Conservation (phyloP, 1,284 basidiomycete species). For the Abortiporus biennis region DNA sequence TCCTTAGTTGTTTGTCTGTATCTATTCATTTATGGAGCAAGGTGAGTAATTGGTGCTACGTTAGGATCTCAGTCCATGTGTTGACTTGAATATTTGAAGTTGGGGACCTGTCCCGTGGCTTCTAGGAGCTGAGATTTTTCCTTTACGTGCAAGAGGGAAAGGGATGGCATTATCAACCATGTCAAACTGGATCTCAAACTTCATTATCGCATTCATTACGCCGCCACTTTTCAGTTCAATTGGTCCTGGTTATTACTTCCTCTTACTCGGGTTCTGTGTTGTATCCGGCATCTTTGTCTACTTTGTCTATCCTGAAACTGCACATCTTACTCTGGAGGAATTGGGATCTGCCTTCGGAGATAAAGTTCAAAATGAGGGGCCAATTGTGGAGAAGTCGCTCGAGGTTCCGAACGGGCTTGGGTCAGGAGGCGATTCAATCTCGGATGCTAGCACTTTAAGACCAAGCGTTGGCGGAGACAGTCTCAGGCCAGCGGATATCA, state of each 20-base stretch:
- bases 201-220: conserved; percentile 47
- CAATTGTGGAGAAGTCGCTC: background rate
- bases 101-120: conserved; percentile 66
- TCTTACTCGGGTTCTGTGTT: conserved; percentile 38
- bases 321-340: conserved; percentile 40
- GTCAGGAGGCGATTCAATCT: background rate
- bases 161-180: conserved; percentile 61
- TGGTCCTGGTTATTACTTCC: conserved; percentile 43
- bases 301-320: conserved; percentile 40
- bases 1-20: background rate
- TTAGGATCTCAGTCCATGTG: no score
- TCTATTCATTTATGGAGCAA: background rate
- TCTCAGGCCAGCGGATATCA: no score
- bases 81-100: conserved; percentile 23
- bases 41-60: no score
- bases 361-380: conserved; percentile 8
- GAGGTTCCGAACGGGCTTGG: background rate
- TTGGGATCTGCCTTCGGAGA: conserved; percentile 45
- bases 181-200: conserved; percentile 55
- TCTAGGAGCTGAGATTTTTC: conserved; percentile 58
- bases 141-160: conserved; percentile 59
- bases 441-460: background rate
- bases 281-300: conserved; percentile 40
- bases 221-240: conserved; percentile 40
- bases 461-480: no score